Evolutionary conservation across 495 filamentous ascomycete species (phyloP), one percentile per base, ranked within the genome.

Genomic region (Xylaria acuta): DNA sequence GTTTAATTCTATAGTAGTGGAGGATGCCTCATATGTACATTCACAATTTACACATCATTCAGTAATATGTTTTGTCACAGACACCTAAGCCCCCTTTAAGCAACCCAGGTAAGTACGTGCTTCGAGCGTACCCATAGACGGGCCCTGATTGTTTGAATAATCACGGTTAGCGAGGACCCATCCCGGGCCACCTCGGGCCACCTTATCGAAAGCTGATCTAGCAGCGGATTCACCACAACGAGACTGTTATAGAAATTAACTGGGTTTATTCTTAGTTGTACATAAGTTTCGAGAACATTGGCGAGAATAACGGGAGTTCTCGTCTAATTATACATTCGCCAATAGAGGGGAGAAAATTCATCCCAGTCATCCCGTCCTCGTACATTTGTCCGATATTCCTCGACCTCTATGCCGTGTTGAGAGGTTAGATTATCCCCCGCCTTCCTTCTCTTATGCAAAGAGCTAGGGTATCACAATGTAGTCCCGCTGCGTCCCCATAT

Each of bases 291-390:
- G 27, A 45, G 43, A 30, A 30, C 22, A 32, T 32, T 49, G 40
- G 25, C 14, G n/a, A 11, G 7, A 38, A 67, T 16, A 36, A 56
- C 3, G 6, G 25, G 30, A 32, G 25, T 41, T 36, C 34, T 32
- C 49, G 34, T 18, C 49, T 41, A 67, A 11, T 8, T 54, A 54
- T 56, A 56, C 16, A 67, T 11, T 43, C 5, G 36, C 27, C 34
- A 45, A 41, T 67, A 56, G 65, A 56, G 65, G 22, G 30, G 65
- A 56, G 65, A 67, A 67, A 9, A 65, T 49, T 49, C 47, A 4
- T 41, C n/a, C 34, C 49, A 25, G 20, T 54, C 25, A 27, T 56
- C 49, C 36, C 14, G 22, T 20, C n/a, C 38, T 53, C 20, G 45
- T 67, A 38, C 45, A 67, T 38, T 16, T 53, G 22, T 51, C 45